Evolutionary conservation across 495 filamentous ascomycete species (phyloP), one percentile per base, ranked within the genome.

Genomic region (Lichenothelia convexa): DNA sequence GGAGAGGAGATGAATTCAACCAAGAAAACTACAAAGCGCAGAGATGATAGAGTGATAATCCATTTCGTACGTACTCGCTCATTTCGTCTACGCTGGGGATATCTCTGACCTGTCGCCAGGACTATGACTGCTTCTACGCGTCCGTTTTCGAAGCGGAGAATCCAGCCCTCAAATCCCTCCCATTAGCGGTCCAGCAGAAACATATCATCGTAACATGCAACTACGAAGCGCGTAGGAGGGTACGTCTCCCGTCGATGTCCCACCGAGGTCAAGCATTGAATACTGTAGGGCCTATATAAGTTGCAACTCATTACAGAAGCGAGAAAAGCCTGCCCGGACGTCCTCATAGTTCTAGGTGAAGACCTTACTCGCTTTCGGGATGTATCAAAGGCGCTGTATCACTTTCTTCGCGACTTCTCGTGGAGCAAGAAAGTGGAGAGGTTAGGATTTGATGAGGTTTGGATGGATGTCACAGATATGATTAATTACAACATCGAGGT

Each of bases 121-220:
- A 86, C 57, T 80, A 89, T 60, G 81, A 92, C 60, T 91, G 82
- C 54, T 93, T 93, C 63, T 95, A 95, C 52, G 84, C 84, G 21
- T 76, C 80, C 29, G 85, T 87, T 21, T 75, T 87, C 42, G 85
- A 93, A 55, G 73, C 73, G 38, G 73, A 78, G 45, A 74, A 78
- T 45, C 82, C 86, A 1, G 56, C 63, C 0, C 61, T 93, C 42
- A 84, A 73, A 43, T 59, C 67, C 1, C 55, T 77, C 27, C 83
- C 84, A 6, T 58, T 93, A 30, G 76, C 73, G 31, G 73, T 82
- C 23, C 73, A 80, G 51, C 77, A 82, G 58, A 93, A 93, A 58
- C 77, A 81, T 47, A 92, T 93, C 30, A 70, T 93, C 18, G 86
- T 85, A 30, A 95, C 87, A 3, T 93, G 84, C 65, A 93, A 95